Percentiles rank a stretch among this genome's conserved stretches.
These are phyloP conservation scores for Coprinellus micaceus DNA, from an alignment of 768 basidiomycete species.

Conservation along the genomic window DNA sequence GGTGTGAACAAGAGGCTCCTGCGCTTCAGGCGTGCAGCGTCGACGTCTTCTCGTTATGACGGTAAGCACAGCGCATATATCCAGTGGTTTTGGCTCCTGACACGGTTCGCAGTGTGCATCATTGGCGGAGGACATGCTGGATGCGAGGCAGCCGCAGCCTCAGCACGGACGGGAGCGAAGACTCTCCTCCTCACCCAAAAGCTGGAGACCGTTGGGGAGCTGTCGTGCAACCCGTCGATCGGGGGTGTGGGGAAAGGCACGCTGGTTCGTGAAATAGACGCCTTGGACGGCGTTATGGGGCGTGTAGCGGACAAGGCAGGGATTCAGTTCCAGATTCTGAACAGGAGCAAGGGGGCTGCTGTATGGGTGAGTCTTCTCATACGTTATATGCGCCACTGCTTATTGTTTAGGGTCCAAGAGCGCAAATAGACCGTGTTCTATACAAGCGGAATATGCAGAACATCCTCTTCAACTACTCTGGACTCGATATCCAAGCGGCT, in stretches of 20 bases:
- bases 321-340: slow-evolving; percentile 84
- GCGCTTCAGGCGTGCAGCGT: background rate
- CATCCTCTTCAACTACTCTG: slow-evolving; percentile 58
- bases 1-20: background rate
- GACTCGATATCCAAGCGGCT: slow-evolving; percentile 65
- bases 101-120: slow-evolving; percentile 55
- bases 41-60: background rate
- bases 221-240: slow-evolving; percentile 91
- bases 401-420: slow-evolving; percentile 72
- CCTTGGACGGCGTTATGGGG: slow-evolving; percentile 85
- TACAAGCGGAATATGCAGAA: slow-evolving; percentile 84
- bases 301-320: slow-evolving; percentile 87
- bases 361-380: slow-evolving; percentile 59
- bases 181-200: slow-evolving; percentile 82
- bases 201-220: slow-evolving; percentile 71
- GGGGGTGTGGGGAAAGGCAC: slow-evolving; percentile 93
- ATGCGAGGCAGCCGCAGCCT: slow-evolving; percentile 85
- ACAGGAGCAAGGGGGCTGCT: slow-evolving; percentile 81
- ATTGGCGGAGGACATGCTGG: slow-evolving; percentile 94
- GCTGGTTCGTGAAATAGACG: slow-evolving; percentile 87
- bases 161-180: slow-evolving; percentile 78
- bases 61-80: background rate
- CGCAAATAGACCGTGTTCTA: slow-evolving; percentile 81
- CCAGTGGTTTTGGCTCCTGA: background rate
- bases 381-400: background rate